Evolutionary conservation across 768 basidiomycete genomes (phyloP).

Genomic region (Leccinellum rugosiceps): DNA sequence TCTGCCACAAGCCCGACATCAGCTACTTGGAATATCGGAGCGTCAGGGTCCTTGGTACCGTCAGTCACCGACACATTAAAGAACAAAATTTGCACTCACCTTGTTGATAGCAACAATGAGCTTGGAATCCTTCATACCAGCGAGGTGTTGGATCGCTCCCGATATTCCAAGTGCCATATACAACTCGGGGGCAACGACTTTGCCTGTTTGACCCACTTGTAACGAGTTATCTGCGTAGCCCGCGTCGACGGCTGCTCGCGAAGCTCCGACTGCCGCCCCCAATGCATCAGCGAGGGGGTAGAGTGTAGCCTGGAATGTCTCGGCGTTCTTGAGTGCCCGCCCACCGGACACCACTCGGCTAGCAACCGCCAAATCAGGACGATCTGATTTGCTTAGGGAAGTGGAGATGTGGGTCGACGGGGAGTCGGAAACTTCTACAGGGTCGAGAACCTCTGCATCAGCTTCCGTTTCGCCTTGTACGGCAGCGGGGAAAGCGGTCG

Average conservation of each 20-base stretch:
- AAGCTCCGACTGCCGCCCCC: slow-evolving; percentile 97
- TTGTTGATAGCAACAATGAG: slow-evolving; percentile 98
- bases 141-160: slow-evolving; percentile 97
- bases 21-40: slow-evolving; percentile 98
- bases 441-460: slow-evolving; percentile 57
- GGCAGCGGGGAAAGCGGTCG: slow-evolving; percentile 82
- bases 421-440: slow-evolving; percentile 55
- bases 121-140: slow-evolving; percentile 99
- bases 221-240: slow-evolving; percentile 97
- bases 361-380: slow-evolving; percentile 89
- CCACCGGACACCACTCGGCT: slow-evolving; percentile 92
- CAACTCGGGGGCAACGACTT: slow-evolving; percentile 94
- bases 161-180: slow-evolving; percentile 98
- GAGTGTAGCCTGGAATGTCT: slow-evolving; percentile 83
- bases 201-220: slow-evolving; percentile 99
- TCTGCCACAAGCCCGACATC: slow-evolving; percentile 94
- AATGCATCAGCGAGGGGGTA: slow-evolving; percentile 92
- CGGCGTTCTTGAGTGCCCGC: slow-evolving; percentile 89
- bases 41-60: slow-evolving; percentile 78
- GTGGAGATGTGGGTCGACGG: slow-evolving; percentile 64
- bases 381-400: slow-evolving; percentile 81
- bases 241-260: slow-evolving; percentile 95
- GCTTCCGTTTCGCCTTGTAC: slow-evolving; percentile 47
- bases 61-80: slow-evolving; percentile 7
- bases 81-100: slow-evolving; percentile 36